Conservation (phyloP, 768 basidiomycete genomes). For the Paxillus rubicundulus region DNA sequence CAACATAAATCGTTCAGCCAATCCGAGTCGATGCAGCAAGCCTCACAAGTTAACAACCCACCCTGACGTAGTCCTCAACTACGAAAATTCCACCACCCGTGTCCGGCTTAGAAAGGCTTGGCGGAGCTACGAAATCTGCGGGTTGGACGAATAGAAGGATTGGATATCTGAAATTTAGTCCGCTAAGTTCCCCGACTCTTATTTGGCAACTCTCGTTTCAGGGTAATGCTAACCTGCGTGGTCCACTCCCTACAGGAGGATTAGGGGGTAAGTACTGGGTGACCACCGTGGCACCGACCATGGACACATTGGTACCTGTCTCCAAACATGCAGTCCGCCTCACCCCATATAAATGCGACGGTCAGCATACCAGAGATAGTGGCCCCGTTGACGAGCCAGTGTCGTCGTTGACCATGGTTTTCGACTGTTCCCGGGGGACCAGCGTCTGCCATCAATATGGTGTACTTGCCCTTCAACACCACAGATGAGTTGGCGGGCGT, state of each 20-base stretch:
- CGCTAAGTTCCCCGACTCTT: background rate
- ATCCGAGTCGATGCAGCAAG: background rate
- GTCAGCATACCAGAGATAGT: slow-evolving; percentile 41
- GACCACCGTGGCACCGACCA: slow-evolving; percentile 45
- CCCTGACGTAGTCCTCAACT: slow-evolving; percentile 56
- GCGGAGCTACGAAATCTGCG: slow-evolving; percentile 56
- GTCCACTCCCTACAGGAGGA: slow-evolving; percentile 65
- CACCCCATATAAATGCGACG: background rate
- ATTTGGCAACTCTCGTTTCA: background rate
- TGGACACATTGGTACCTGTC: slow-evolving; percentile 40
- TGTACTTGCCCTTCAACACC: slow-evolving; percentile 50
- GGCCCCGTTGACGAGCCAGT: slow-evolving; percentile 78
- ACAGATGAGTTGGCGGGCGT: slow-evolving; percentile 48
- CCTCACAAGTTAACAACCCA: slow-evolving; percentile 33
- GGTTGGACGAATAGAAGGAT: slow-evolving; percentile 67
- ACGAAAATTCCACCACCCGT: slow-evolving; percentile 54
- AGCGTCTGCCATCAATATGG: slow-evolving; percentile 75
- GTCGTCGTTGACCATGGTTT: slow-evolving; percentile 60
- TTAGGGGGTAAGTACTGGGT: slow-evolving; percentile 72
- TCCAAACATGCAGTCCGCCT: background rate
- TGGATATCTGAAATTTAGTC: slow-evolving; percentile 51
- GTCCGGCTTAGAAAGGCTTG: slow-evolving; percentile 48
- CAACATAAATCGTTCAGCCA: background rate
- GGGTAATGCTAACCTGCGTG: slow-evolving; percentile 58
- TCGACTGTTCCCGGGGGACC: slow-evolving; percentile 61